These are phyloP conservation scores for Rasamsonia emersonii DNA, from an alignment of 2,329 filamentous ascomycete species.

Conservation along the genomic window DNA sequence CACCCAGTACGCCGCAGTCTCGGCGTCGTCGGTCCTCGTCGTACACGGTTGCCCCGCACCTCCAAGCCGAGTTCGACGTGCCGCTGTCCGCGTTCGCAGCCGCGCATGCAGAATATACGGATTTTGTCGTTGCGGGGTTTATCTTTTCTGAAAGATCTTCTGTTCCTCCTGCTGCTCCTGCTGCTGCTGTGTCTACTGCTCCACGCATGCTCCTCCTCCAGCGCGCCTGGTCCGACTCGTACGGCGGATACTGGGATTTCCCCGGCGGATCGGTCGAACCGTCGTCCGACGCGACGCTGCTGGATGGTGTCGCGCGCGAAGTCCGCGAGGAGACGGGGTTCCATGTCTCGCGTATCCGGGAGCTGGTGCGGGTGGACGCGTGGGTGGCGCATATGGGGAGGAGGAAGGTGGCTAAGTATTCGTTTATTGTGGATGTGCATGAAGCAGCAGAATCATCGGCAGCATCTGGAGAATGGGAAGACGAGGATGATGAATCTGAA, in stretches of 20 bases:
- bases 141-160: conserved; percentile 16
- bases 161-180: conserved; percentile 3
- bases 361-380: conserved; percentile 29
- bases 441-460: conserved; percentile 8
- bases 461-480: conserved; percentile 1
- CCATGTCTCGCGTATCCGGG: conserved; percentile 33
- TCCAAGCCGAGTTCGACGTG: conserved; percentile 18
- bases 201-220: conserved; percentile 37
- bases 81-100: conserved; percentile 19
- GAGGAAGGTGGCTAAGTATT: conserved; percentile 23
- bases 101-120: conserved; percentile 18
- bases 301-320: conserved; percentile 43
- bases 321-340: conserved; percentile 46
- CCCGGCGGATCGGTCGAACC: conserved; percentile 43
- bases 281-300: conserved; percentile 36
- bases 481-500: neutral
- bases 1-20: too few relatives aligned
- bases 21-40: conserved; percentile 11
- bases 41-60: conserved; percentile 20
- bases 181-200: conserved; percentile 12
- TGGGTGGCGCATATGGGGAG: conserved; percentile 15
- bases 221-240: conserved; percentile 31
- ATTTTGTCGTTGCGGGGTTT: conserved; percentile 21
- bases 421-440: conserved; percentile 30
- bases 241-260: conserved; percentile 40